Evolutionary conservation across 495 filamentous ascomycete genomes (phyloP).

Genomic region (Chaetomium cochliodes): DNA sequence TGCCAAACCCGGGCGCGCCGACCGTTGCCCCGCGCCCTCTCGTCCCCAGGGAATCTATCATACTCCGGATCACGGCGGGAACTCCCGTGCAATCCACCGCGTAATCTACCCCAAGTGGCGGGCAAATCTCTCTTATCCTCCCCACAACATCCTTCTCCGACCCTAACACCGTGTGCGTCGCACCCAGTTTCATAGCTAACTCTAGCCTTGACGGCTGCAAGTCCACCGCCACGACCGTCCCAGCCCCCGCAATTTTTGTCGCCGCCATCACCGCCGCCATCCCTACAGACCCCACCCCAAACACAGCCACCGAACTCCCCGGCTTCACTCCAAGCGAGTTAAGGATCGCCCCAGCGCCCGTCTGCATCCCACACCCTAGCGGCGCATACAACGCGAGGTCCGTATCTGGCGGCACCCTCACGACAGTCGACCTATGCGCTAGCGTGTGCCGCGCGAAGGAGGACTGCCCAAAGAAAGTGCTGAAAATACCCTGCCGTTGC

Average conservation of each 20-base stretch:
- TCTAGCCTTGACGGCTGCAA: conserved; percentile 57
- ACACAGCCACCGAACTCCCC: conserved; percentile 64
- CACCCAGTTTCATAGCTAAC: conserved; percentile 60
- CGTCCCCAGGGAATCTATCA: conserved; percentile 39
- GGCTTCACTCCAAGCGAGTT: conserved; percentile 46
- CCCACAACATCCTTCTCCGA: conserved; percentile 28
- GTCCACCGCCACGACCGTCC: conserved; percentile 63
- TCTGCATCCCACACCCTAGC: conserved; percentile 51
- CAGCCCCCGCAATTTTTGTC: conserved; percentile 18
- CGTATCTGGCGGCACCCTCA: conserved; percentile 30
- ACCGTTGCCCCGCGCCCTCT: conserved; percentile 45
- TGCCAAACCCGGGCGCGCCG: conserved; percentile 40
- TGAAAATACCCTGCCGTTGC: conserved; percentile 56
- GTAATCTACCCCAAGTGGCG: conserved; percentile 35
- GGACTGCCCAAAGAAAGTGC: conserved; percentile 54
- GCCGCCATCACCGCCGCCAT: conserved; percentile 59
- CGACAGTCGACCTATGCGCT: conserved; percentile 33
- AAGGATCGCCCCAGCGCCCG: conserved; percentile 46
- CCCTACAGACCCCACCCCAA: conserved; percentile 72
- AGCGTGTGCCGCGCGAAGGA: conserved; percentile 47
- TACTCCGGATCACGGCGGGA: conserved; percentile 33
- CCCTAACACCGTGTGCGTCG: conserved; percentile 46
- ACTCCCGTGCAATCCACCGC: conserved; percentile 48
- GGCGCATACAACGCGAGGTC: conserved; percentile 43
- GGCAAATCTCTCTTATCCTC: conserved; percentile 32